Conservation (phyloP, 2,329 filamentous ascomycete species). For the Apiospora hydei region DNA sequence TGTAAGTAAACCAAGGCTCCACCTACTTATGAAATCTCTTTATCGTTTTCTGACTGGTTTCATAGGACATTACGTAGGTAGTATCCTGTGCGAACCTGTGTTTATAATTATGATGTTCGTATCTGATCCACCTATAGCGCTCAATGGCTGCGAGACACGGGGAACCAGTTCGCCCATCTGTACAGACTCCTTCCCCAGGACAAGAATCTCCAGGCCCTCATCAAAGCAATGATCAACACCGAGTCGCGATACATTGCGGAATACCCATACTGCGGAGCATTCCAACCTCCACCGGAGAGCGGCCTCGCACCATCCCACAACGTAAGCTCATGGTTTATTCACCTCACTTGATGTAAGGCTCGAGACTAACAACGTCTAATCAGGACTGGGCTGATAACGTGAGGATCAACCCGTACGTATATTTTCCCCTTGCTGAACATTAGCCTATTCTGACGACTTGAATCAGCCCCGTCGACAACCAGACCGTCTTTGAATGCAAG, state of each 20-base stretch:
- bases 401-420: slow-evolving; percentile 6
- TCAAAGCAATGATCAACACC: slow-evolving; percentile 24
- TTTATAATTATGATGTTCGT: rapidly evolving
- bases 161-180: slow-evolving; percentile 24
- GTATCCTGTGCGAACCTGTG: not conserved
- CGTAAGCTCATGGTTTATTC: not conserved
- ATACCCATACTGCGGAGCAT: slow-evolving; percentile 22
- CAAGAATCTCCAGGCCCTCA: slow-evolving; percentile 2
- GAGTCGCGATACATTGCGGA: slow-evolving; percentile 23
- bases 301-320: slow-evolving; percentile 6
- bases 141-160: slow-evolving; percentile 24
- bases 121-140: not conserved
- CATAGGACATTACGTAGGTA: slow-evolving; percentile 7
- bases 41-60: no score
- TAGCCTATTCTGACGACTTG: not conserved
- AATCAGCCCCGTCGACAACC: slow-evolving; percentile 9
- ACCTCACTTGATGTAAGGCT: not conserved
- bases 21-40: no score
- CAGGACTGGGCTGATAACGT: slow-evolving; percentile 21
- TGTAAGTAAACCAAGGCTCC: no score
- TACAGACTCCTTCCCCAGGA: slow-evolving; percentile 22
- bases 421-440: rapidly evolving
- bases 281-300: slow-evolving; percentile 22
- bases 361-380: not conserved
- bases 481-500: slow-evolving; percentile 25